Evolutionary conservation across 768 basidiomycete genomes (phyloP).

Genomic region (Podaxis pistillaris): DNA sequence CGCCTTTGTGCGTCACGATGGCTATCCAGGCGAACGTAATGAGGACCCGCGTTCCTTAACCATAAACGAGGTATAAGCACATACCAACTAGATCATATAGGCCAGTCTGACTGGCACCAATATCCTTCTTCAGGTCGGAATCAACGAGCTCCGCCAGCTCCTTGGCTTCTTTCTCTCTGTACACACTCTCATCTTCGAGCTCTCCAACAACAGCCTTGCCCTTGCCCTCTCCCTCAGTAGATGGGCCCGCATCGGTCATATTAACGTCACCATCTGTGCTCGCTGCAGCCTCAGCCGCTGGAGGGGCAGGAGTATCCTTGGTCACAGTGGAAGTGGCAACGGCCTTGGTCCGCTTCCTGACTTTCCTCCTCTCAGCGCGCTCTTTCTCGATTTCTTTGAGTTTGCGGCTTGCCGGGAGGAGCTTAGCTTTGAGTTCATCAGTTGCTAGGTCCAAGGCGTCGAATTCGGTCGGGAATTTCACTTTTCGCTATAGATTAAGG

Average conservation of each 20-base stretch:
- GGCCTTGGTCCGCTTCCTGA: slow-evolving; percentile 71
- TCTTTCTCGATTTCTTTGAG: slow-evolving; percentile 84
- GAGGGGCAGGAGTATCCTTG: slow-evolving; percentile 23
- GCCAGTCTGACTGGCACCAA: slow-evolving; percentile 75
- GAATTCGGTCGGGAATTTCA: slow-evolving; percentile 89
- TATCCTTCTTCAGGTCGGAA: slow-evolving; percentile 59
- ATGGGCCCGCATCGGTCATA: slow-evolving; percentile 21
- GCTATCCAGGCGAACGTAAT: slow-evolving; percentile 40
- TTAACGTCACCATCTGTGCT: slow-evolving; percentile 13
- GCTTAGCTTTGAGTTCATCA: slow-evolving; percentile 70
- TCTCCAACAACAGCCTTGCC: slow-evolving; percentile 35
- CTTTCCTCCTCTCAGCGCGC: slow-evolving; percentile 76
- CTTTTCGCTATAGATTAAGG: slow-evolving; percentile 58
- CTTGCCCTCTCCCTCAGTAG: slow-evolving; percentile 23
- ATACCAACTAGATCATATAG: slow-evolving; percentile 89
- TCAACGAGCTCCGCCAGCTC: slow-evolving; percentile 67
- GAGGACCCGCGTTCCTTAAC: neutral
- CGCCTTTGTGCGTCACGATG: slow-evolving; percentile 96
- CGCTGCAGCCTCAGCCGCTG: slow-evolving; percentile 22
- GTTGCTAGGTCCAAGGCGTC: slow-evolving; percentile 83
- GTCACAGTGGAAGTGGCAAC: slow-evolving; percentile 26
- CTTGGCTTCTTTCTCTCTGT: slow-evolving; percentile 60
- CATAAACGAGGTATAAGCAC: slow-evolving; percentile 27
- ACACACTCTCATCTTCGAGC: slow-evolving; percentile 63
- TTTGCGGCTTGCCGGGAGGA: slow-evolving; percentile 68